A percentile compares a stretch with the other conserved stretches of the same genome.
phyloP scores from a whole-genome alignment of 2,329 filamentous ascomycete species.

The Metarhizium sp. region DNA sequence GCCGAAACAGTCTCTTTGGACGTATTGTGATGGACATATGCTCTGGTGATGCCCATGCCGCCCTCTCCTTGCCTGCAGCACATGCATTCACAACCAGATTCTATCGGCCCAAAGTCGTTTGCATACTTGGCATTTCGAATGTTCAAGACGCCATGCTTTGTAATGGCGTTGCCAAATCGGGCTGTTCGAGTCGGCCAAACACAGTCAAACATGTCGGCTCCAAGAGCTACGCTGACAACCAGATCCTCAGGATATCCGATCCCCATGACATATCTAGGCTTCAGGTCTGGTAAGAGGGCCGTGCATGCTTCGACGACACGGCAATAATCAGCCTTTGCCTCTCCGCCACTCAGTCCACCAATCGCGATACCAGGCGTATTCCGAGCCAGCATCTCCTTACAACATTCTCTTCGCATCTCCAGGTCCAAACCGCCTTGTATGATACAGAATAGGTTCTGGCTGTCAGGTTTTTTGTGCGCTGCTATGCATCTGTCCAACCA shows the following conservation, averaged over 20 bases:
- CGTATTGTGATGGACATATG: conserved; percentile 84
- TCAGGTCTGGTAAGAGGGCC: conserved; percentile 70
- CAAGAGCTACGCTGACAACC: conserved; percentile 84
- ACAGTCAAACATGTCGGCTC: conserved; percentile 99
- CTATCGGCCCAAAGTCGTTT: conserved; percentile 73
- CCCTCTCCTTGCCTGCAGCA: conserved; percentile 64
- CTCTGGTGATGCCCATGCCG: conserved; percentile 72
- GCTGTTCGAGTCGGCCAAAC: conserved; percentile 97
- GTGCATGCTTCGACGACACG: conserved; percentile 84
- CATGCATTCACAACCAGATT: conserved; percentile 70
- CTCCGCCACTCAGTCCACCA: conserved; percentile 86
- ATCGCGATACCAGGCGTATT: conserved; percentile 96
- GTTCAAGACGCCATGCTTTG: conserved; percentile 71
- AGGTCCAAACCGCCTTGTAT: conserved; percentile 93
- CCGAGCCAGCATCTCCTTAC: conserved; percentile 74
- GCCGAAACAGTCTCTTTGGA: conserved; percentile 94
- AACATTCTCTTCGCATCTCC: conserved; percentile 76
- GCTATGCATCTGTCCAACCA: conserved; percentile 95
- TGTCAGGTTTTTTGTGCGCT: conserved; percentile 72
- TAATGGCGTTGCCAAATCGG: conserved; percentile 91
- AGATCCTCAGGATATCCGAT: conserved; percentile 96
- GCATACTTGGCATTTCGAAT: conserved; percentile 68
- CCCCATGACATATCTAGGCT: conserved; percentile 99
- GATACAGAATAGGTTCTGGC: conserved; percentile 95
- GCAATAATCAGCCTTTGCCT: conserved; percentile 90